Base-by-base conservation (phyloP, 2,329 filamentous ascomycete genomes). In the Blumeria hordei region DNA sequence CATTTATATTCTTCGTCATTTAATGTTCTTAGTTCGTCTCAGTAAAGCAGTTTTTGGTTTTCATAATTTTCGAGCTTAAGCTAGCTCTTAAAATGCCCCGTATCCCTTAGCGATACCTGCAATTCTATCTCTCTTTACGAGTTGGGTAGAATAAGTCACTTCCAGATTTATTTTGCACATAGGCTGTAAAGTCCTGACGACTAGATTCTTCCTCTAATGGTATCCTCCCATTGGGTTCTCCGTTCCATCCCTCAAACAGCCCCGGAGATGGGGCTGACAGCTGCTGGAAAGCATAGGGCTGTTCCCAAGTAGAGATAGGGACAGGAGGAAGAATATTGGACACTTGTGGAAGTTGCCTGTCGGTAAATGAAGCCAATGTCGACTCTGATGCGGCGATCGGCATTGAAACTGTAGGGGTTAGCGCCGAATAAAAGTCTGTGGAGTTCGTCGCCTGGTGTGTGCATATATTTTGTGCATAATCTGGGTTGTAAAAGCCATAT, bases 341-440 rank as follows among this genome's bases (percentile, higher is more conserved):
- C 35, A 62, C 59, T 37, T 63, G 60, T 21, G 61, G 58, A 50
- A 57, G 59, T 37, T 56, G 51, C 32, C 56, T 37, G 7, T 62
- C 60, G 37, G 54, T 59, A 33, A 57, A 57, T 6, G 59, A 58
- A 18, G 59, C 55, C 14, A 61, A 60, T n/a, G 57, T 55, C 14
- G 55, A 57, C 36, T 63, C 61, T 12, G 57, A 53, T 10, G 56
- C 53, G 10, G 62, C 55, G 41, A 62, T 58, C 32, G 58, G 39
- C 16, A 57, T 57, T 14, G 57, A 52, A 11, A 61, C 57, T 28
- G 62, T 59, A 34, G 58, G 56, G 43, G 62, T 60, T 45, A 60
- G 60, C 16, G 61, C 61, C 43, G 63, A 62, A 51, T 64, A 64
- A 60, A 64, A 62, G 35, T 56, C 60, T 28, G 61, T 56, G 35